phyloP scores from a whole-genome alignment of 371 early-diverging fungal species.

The Syncephalis fuscata region DNA sequence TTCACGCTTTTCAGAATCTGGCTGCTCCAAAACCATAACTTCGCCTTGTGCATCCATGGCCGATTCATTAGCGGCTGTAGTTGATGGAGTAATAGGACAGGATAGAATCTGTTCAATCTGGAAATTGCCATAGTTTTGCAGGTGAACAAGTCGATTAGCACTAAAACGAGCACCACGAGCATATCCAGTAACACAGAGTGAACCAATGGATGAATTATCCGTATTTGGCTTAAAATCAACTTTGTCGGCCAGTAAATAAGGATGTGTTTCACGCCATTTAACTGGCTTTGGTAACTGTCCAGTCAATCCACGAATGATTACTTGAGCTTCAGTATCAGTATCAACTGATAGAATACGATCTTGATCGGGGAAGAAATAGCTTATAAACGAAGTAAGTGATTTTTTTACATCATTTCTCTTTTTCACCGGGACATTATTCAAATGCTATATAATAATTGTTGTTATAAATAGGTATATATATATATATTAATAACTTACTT shows the following conservation, averaged over 20 bases:
- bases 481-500: conserved; percentile 24
- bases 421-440: conserved; percentile 43
- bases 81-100: conserved; percentile 3
- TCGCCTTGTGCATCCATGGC: conserved; percentile 22
- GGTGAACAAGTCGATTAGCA: conserved; percentile 77
- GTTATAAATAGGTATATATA: conserved; percentile 1
- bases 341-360: conserved; percentile 48
- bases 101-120: conserved; percentile 53
- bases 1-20: conserved; percentile 53
- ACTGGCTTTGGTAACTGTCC: conserved; percentile 58
- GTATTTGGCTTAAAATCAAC: conserved; percentile 34
- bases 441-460: conserved; percentile 19
- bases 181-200: conserved; percentile 69
- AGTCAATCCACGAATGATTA: conserved; percentile 44
- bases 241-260: conserved; percentile 70
- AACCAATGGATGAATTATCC: conserved; percentile 27
- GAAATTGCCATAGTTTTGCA: conserved; percentile 84
- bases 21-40: conserved; percentile 30
- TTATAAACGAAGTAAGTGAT: conserved; percentile 65
- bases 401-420: conserved; percentile 55
- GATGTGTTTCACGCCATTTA: conserved; percentile 76
- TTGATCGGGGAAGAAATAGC: conserved; percentile 73
- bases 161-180: conserved; percentile 59
- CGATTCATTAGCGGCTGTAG: not conserved
- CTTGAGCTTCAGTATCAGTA: conserved; percentile 26